Evolutionary conservation across 495 filamentous ascomycete genomes (phyloP), one percentile per base, ranked within the genome.

Genomic region (Xanthoparmelia taractica): DNA sequence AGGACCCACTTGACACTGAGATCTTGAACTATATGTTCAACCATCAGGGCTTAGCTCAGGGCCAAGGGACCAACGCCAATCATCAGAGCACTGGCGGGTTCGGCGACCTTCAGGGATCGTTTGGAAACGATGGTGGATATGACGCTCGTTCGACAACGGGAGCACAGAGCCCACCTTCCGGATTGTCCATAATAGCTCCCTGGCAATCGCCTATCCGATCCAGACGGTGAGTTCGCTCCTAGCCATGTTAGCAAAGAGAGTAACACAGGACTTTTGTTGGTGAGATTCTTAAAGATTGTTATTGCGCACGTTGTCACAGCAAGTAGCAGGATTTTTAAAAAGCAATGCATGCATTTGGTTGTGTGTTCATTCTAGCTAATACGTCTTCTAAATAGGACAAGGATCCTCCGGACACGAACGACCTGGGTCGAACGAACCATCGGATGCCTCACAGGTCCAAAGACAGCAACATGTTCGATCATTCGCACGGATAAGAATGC

Each of bases 321-420:
- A 50, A 7, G 25, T 18, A 31, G 13, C 25, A 52, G 48, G 3
- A 52, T 10, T 52, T 52, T 29, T n/a, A 12, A 3, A 7, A 31
- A 52, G 31, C 48, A 29, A 10, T 50, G 48, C 25, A 52, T 52
- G 48, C 48, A 52, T 52, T 52, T 52, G 48, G 5, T 52, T 52
- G 4, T 3, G 4, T 3, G 27, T 29, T 17, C 48, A 52, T 13
- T n/a, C 48, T 52, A 52, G 48, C 48, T 52, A 52, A 52, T 17
- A 3, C 31, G 25, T 52, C 48, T 29, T 52, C 48, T 29, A 13
- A 52, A 1, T 17, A 52, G 48, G 15, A 13, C 48, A 13, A 52
- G 48, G 4, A 31, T 13, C 27, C 6, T 52, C 48, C 25, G 48
- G 27, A 52, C 13, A 52, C 48, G 48, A 52, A 31, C 48, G 48